phyloP scores from a whole-genome alignment of 257 asterid genomes.

The Primulina huaijiensis region DNA sequence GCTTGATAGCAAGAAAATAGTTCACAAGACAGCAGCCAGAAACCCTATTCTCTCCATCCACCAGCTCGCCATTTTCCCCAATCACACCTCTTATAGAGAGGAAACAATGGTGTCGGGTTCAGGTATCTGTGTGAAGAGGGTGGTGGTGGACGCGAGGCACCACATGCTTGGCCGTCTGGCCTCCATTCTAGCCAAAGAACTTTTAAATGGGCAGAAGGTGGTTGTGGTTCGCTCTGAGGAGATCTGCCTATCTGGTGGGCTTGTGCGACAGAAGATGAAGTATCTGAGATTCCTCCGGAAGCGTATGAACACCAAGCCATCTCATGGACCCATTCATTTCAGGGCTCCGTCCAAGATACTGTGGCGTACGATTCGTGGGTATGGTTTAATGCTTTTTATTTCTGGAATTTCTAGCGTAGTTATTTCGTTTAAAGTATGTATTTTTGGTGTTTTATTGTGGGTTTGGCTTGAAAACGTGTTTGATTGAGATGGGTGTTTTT shows the following conservation, averaged over 20 bases:
- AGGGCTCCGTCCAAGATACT: slow-evolving; percentile 58
- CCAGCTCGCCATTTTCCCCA: no score
- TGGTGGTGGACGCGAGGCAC: slow-evolving; percentile 52
- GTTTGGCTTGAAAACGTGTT: no score
- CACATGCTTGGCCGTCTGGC: slow-evolving; percentile 50
- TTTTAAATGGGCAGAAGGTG: slow-evolving; percentile 47
- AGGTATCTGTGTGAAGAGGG: slow-evolving; percentile 44
- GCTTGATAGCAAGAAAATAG: no score
- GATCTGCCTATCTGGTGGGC: slow-evolving; percentile 51
- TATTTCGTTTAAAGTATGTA: background rate
- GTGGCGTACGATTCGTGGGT: slow-evolving; percentile 65
- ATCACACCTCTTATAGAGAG: background rate
- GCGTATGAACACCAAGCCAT: slow-evolving; percentile 61
- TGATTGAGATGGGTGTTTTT: background rate
- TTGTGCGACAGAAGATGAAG: slow-evolving; percentile 56
- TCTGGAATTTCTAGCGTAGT: background rate
- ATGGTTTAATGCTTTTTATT: background rate
- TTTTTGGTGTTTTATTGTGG: background rate
- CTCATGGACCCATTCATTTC: slow-evolving; percentile 63
- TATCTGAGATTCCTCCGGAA: slow-evolving; percentile 49
- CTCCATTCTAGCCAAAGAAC: slow-evolving; percentile 49
- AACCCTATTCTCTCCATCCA: no score
- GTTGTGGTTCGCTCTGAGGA: slow-evolving; percentile 51
- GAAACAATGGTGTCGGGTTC: slow-evolving; percentile 51
- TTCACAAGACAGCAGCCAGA: no score